Evolutionary conservation across 78 protist genomes (phyloP).

Genomic region (Chrysochromulina parva): DNA sequence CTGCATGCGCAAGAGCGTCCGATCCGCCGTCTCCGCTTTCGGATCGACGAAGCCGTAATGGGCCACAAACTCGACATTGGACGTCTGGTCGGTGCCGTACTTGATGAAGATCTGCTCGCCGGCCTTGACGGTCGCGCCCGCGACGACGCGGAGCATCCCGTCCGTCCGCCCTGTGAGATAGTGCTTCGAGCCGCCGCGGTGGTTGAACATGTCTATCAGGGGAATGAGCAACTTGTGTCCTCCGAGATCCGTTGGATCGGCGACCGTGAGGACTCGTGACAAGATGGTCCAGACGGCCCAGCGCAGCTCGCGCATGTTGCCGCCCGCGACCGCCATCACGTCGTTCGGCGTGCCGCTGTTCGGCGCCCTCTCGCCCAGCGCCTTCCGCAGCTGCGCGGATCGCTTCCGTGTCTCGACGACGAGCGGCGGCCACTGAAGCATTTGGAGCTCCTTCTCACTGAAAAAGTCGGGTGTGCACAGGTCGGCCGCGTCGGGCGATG

Average conservation of each 20-base stretch:
- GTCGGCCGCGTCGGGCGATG: not conserved
- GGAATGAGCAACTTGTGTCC: constrained; percentile 18
- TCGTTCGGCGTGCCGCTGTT: not conserved
- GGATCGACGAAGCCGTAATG: constrained; percentile 21
- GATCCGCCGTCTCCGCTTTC: not conserved
- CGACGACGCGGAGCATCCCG: not conserved
- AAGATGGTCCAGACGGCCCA: not conserved
- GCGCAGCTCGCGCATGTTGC: not conserved
- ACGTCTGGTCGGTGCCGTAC: not conserved
- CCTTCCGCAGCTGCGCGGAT: not conserved
- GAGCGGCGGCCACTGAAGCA: constrained; percentile 9
- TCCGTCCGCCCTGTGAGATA: not conserved
- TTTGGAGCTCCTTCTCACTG: not conserved
- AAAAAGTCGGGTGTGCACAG: constrained; percentile 2
- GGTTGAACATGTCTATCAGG: not conserved
- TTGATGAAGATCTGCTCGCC: not conserved
- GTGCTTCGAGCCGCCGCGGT: not conserved
- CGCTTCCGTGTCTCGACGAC: not conserved
- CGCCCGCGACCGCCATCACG: not conserved
- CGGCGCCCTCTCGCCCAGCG: not conserved
- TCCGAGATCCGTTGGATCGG: not conserved
- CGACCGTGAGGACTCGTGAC: not conserved
- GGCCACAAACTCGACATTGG: not conserved
- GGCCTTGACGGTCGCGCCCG: not conserved
- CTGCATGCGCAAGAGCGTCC: not conserved